Conservation (phyloP, 768 basidiomycete genomes). For the Lactifluus volemus region DNA sequence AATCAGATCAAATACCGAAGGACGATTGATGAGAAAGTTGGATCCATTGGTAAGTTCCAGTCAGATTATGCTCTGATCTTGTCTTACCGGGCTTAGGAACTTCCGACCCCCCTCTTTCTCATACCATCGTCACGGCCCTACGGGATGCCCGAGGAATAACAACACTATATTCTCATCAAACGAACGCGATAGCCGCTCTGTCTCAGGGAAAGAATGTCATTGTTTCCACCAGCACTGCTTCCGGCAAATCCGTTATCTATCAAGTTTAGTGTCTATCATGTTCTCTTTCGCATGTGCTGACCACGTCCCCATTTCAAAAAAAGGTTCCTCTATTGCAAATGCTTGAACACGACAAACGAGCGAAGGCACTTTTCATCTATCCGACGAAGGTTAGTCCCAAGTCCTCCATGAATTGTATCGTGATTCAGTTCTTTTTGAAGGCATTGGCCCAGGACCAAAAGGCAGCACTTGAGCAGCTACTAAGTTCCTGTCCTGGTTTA, state of each 20-base stretch:
- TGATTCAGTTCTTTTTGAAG: conserved; percentile 28
- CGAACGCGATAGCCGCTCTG: conserved; percentile 59
- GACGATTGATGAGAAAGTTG: conserved; percentile 43
- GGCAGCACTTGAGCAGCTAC: conserved; percentile 55
- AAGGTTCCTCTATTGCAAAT: conserved; percentile 65
- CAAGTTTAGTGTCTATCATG: conserved; percentile 39
- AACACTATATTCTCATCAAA: conserved; percentile 62
- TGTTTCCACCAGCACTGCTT: conserved; percentile 85
- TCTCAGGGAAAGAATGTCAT: conserved; percentile 58
- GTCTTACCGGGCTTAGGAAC: conserved; percentile 27
- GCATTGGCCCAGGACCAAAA: conserved; percentile 88
- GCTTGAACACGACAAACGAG: conserved; percentile 47
- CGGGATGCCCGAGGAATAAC: conserved; percentile 49
- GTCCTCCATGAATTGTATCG: background rate
- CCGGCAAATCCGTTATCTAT: conserved; percentile 83
- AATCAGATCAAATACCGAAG: conserved; percentile 57
- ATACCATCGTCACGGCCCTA: conserved; percentile 46
- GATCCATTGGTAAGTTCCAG: conserved; percentile 38
- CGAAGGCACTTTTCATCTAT: conserved; percentile 79
- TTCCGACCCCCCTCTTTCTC: conserved; percentile 51
- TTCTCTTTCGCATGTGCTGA: background rate
- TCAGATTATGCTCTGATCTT: background rate
- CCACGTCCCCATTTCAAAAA: background rate
- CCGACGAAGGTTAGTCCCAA: conserved; percentile 62
- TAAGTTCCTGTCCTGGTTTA: conserved; percentile 53